Conservation (phyloP, 148 eudicot species). For the Rhododendron vialii region DNA sequence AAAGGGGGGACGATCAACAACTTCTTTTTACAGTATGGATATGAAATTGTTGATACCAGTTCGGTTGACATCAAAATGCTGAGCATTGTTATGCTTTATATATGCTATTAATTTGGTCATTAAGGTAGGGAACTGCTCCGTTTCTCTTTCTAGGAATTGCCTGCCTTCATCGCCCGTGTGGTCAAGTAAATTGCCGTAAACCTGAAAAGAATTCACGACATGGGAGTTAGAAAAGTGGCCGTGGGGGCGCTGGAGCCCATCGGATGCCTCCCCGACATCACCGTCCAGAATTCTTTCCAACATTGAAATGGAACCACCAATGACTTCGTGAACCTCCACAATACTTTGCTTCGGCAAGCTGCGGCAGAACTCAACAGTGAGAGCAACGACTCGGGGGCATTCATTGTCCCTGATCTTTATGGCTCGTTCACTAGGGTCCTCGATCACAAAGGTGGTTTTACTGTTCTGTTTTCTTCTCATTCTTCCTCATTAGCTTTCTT, state of each 20-base stretch:
- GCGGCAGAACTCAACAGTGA: conserved; percentile 40
- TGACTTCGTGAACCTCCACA: conserved; percentile 33
- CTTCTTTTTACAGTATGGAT: no score
- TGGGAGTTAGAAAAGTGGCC: conserved; percentile 55
- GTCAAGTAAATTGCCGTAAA: conserved; percentile 45
- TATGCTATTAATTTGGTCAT: no score
- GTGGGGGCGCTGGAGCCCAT: conserved; percentile 49
- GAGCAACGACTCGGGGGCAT: conserved; percentile 16
- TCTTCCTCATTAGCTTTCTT: background rate
- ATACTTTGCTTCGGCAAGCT: conserved; percentile 36
- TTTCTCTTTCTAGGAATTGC: conserved; percentile 34
- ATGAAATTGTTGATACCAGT: no score
- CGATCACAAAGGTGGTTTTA: conserved; percentile 20
- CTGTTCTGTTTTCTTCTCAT: background rate
- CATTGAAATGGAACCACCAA: conserved; percentile 44
- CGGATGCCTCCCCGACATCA: conserved; percentile 61
- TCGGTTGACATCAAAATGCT: no score
- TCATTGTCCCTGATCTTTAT: conserved; percentile 41
- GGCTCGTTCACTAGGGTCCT: conserved; percentile 40
- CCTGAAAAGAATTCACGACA: conserved; percentile 35
- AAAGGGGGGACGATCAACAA: no score
- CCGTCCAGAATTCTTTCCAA: conserved; percentile 28
- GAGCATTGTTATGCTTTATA: no score
- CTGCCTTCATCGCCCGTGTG: conserved; percentile 36
- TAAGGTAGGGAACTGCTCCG: background rate